These are phyloP conservation scores for Podila verticillata DNA, from an alignment of 192 early-diverging fungal species.

Conservation along the genomic window DNA sequence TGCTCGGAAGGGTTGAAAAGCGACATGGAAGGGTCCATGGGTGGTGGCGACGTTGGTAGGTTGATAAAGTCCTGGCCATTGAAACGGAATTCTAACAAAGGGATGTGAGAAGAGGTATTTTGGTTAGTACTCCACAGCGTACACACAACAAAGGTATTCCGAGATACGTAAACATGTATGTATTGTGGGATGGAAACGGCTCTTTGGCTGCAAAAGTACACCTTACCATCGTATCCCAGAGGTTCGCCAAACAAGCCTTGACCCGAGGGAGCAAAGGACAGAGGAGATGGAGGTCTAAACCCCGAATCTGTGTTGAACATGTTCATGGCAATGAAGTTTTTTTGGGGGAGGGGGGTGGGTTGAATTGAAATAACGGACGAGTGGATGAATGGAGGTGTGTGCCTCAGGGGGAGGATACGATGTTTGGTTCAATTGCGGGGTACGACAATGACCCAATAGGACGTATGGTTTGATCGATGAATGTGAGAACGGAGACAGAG, in stretches of 20 bases:
- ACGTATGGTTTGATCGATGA: background rate
- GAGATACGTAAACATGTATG: background rate
- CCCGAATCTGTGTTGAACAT: constrained; percentile 51
- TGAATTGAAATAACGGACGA: background rate
- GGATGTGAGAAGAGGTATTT: background rate
- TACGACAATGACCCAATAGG: background rate
- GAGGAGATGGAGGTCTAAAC: constrained; percentile 42
- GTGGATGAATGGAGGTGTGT: background rate
- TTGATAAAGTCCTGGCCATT: constrained; percentile 42
- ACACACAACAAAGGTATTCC: background rate
- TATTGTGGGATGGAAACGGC: background rate
- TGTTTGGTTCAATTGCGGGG: too few relatives aligned
- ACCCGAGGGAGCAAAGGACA: constrained; percentile 26
- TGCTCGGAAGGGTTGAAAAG: constrained; percentile 54
- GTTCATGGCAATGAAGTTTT: background rate
- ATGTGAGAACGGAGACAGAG: too few relatives aligned
- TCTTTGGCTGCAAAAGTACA: background rate
- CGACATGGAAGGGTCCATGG: constrained; percentile 26
- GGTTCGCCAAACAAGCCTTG: constrained; percentile 44
- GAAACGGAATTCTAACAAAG: constrained; percentile 22
- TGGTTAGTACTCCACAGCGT: background rate
- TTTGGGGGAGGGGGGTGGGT: background rate
- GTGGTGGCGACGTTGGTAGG: constrained; percentile 18
- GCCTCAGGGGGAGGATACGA: background rate
- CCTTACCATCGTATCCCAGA: constrained; percentile 34